Base-by-base conservation (phyloP, 2,329 filamentous ascomycete genomes). In the Leptosphaerulina australis region DNA sequence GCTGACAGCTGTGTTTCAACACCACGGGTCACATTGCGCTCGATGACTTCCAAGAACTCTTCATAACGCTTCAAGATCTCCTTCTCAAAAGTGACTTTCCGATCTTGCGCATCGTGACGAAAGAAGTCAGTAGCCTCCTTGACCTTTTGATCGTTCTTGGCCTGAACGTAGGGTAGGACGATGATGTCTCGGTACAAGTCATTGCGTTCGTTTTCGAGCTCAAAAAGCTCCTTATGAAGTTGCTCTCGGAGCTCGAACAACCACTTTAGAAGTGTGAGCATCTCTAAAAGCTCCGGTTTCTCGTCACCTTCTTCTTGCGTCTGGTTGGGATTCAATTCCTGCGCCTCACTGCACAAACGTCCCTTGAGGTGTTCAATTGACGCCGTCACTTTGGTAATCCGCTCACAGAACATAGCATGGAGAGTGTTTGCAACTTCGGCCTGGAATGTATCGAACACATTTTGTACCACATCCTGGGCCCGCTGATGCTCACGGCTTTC, bases 291-390 rank as follows among this genome's bases (percentile, higher is more conserved):
- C 72, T 99, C 94, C 0, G 94, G 94, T 68, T 92, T 87, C 70
- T 97, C 93, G 62, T 97, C 93, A 14, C 94, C 93, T 75, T 97
- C 93, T 72, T 96, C 91, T 70, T 97, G 92, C 0, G 91, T 88
- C 71, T 91, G 85, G 64, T 96, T 93, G 0, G 91, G 88, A 56
- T 85, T 84, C 3, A 82, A 78, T 34, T 81, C 78, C 68, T 83
- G 87, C 49, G 83, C 87, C 55, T 90, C 88, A 41, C 85, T 85
- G 53, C 88, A 89, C 0, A 97, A 79, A 33, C 87, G 85, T 8
- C 82, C 81, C 20, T 86, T 84, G 20, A 97, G 76, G 50, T 89
- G 83, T 48, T 89, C 83, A 59, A 97, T 93, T n/a, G 91, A 84
- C 9, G 83, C 79, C 0, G 88, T 89, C 0, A 91, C 88, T 44